Evolutionary conservation across 108 stramenopile genomes (phyloP).

Genomic region (Mediolabrus comicus): DNA sequence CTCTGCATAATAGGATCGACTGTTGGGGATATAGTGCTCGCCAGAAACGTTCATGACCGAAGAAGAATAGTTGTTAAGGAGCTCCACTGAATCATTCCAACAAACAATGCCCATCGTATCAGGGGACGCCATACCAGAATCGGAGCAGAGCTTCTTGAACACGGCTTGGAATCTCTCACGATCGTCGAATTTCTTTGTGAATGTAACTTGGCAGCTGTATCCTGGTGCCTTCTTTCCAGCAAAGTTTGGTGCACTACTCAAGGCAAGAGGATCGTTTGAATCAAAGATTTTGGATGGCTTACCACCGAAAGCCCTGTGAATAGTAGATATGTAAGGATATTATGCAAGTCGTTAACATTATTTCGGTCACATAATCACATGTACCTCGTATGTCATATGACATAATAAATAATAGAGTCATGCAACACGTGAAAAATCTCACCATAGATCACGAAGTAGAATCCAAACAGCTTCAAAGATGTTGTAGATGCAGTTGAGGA

Average conservation of each 20-base stretch:
- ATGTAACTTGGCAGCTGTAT: conserved; percentile 17
- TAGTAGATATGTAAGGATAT: background rate
- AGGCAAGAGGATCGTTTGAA: conserved; percentile 8
- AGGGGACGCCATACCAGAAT: conserved; percentile 10
- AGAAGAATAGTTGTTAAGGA: conserved; percentile 5
- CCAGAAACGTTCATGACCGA: background rate
- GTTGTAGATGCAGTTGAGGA: conserved; percentile 6
- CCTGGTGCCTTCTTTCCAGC: conserved; percentile 13
- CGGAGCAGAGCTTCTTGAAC: conserved; percentile 2
- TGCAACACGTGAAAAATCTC: background rate
- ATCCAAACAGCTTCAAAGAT: conserved; percentile 3
- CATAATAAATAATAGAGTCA: background rate
- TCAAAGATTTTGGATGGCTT: conserved; percentile 18
- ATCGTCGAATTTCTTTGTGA: conserved; percentile 6
- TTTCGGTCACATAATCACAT: background rate
- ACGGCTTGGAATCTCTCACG: conserved; percentile 6
- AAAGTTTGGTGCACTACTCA: conserved; percentile 5
- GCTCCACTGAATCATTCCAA: conserved; percentile 9
- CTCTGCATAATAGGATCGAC: conserved; percentile 2
- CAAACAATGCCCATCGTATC: conserved; percentile 1
- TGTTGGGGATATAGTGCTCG: conserved; percentile 4
- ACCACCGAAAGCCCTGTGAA: conserved; percentile 9
- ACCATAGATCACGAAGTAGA: conserved; percentile 1
- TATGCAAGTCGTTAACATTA: background rate
- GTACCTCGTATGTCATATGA: background rate